Percentiles rank a stretch among this genome's conserved stretches.
Conservation (phyloP, 768 basidiomycete genomes). For the Hydnum rufescens region DNA sequence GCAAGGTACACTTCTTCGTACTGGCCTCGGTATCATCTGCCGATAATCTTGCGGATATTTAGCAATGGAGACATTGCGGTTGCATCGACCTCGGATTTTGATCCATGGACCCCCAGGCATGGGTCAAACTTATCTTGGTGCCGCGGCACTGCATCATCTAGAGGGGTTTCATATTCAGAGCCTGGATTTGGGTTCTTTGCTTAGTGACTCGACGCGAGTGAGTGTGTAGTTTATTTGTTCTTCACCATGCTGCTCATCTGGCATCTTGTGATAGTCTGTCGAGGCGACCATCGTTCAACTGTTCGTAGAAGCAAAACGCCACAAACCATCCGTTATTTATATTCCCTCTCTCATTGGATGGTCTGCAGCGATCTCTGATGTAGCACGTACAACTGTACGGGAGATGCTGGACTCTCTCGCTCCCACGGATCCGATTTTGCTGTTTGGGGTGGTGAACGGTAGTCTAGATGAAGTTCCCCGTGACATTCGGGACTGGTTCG, state of each 20-base stretch:
- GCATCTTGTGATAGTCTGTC: constrained; percentile 46
- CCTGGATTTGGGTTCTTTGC: constrained; percentile 70
- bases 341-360: constrained; percentile 77
- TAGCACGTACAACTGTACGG: constrained; percentile 63
- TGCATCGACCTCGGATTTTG: constrained; percentile 76
- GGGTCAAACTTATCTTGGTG: constrained; percentile 81
- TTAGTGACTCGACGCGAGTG: constrained; percentile 79
- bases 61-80: constrained; percentile 84
- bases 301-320: constrained; percentile 90
- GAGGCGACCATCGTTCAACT: constrained; percentile 90
- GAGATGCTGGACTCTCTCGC: constrained; percentile 82
- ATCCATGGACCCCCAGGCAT: constrained; percentile 67
- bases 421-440: constrained; percentile 82
- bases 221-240: constrained; percentile 13
- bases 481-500: constrained; percentile 88
- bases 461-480: constrained; percentile 42
- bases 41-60: constrained; percentile 6
- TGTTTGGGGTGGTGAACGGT: constrained; percentile 79
- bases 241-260: constrained; percentile 3
- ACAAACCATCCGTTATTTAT: constrained; percentile 90
- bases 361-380: constrained; percentile 71
- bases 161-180: constrained; percentile 94
- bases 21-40: background rate
- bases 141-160: constrained; percentile 79
- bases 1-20: constrained; percentile 37